These are phyloP conservation scores for Arthrinium puccinioides DNA, from an alignment of 2,329 filamentous ascomycete species.

Conservation along the genomic window DNA sequence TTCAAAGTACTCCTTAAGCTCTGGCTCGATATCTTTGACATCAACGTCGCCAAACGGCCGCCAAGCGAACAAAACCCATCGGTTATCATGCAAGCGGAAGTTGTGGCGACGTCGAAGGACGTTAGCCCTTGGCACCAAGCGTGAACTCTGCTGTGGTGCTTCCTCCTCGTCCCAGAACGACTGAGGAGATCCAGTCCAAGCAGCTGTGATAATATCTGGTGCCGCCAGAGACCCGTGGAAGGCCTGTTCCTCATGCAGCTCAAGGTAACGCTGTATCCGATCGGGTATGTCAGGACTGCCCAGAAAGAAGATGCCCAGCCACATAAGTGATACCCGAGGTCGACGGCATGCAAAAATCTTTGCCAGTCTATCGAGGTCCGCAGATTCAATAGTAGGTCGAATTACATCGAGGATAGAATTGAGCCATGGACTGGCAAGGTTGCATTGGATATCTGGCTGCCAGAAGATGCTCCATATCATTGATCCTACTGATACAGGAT, in stretches of 20 bases:
- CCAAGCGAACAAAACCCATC: conserved; percentile 2
- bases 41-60: conserved; percentile 3
- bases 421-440: conserved; percentile 22
- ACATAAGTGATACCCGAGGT: conserved; percentile 1
- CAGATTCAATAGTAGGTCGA: neutral
- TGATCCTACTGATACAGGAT: conserved; percentile 15
- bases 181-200: conserved; percentile 6
- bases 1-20: neutral
- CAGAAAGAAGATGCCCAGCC: conserved; percentile 4
- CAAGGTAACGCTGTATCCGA: conserved; percentile 2
- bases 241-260: conserved; percentile 1
- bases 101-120: conserved; percentile 5
- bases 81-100: conserved; percentile 2
- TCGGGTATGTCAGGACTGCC: conserved; percentile 2
- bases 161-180: conserved; percentile 4
- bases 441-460: conserved; percentile 21
- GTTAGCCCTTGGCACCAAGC: conserved; percentile 2
- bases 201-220: conserved; percentile 2
- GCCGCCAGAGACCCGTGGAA: conserved; percentile 1
- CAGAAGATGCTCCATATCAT: conserved; percentile 24
- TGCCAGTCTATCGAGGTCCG: conserved; percentile 1
- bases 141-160: neutral
- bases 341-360: conserved; percentile 4
- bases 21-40: conserved; percentile 1
- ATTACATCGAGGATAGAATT: neutral